A percentile compares a stretch with the other conserved stretches of the same genome.
phyloP scores from a whole-genome alignment of 495 filamentous ascomycete species.

The Xylaria curta region DNA sequence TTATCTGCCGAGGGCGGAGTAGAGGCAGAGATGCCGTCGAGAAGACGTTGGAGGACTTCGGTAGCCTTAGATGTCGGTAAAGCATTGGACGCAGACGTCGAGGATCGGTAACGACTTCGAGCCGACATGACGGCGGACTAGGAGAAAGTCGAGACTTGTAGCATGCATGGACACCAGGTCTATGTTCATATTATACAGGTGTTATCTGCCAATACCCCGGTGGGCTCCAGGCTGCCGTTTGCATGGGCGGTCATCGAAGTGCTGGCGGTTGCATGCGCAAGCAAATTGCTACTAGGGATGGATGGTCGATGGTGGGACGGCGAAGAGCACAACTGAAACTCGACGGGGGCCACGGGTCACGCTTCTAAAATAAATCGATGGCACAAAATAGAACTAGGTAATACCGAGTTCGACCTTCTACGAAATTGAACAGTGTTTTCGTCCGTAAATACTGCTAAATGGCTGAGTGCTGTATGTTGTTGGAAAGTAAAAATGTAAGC shows the following conservation, averaged over 20 bases:
- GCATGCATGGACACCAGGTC: constrained; percentile 26
- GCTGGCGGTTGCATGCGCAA: constrained; percentile 12
- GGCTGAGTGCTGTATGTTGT: not conserved
- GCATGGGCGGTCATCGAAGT: constrained; percentile 43
- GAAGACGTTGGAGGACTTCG: constrained; percentile 64
- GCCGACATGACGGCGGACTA: constrained; percentile 48
- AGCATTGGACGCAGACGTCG: constrained; percentile 63
- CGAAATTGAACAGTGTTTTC: not conserved
- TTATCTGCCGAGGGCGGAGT: constrained; percentile 29
- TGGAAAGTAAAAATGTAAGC: constrained; percentile 2
- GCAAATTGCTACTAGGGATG: not conserved
- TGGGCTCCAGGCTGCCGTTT: constrained; percentile 42
- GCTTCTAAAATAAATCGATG: not conserved
- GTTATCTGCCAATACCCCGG: constrained; percentile 36
- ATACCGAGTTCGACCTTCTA: not conserved
- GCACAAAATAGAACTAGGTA: not conserved
- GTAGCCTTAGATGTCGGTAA: constrained; percentile 61
- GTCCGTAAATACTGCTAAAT: not conserved
- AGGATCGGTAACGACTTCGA: constrained; percentile 64
- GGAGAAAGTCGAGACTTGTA: constrained; percentile 31
- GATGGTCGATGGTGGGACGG: no score
- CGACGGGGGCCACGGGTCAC: constrained; percentile 6
- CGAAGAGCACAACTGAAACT: not conserved
- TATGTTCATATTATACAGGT: constrained; percentile 35
- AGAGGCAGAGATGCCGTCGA: constrained; percentile 57